Evolutionary conservation across 805 yeast species (phyloP).

Genomic region (Naumovozyma dairenensis): DNA sequence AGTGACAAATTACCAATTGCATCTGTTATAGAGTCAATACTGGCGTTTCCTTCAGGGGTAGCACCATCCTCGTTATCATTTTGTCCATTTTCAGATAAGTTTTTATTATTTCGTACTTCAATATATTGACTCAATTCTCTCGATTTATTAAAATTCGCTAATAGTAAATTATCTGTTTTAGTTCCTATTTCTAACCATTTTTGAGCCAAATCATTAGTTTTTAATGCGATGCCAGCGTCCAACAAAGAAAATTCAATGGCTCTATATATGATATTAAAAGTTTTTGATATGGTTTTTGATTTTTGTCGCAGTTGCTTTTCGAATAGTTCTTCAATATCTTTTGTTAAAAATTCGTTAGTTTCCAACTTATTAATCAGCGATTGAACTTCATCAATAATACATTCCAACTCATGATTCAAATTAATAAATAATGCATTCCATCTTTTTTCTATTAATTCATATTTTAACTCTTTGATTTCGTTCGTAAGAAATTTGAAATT

Average conservation of each 20-base stretch:
- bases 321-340: constrained; percentile 17
- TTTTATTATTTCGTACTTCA: too few species aligned
- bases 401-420: constrained; percentile 35
- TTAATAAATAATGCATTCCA: constrained; percentile 47
- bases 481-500: constrained; percentile 35
- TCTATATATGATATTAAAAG: constrained; percentile 31
- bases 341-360: constrained; percentile 5
- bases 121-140: too few species aligned
- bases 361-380: constrained; percentile 4
- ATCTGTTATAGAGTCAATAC: constrained; percentile 8
- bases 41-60: constrained; percentile 9
- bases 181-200: constrained; percentile 27
- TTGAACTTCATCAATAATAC: constrained; percentile 17
- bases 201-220: constrained; percentile 30
- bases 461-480: constrained; percentile 35
- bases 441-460: constrained; percentile 40
- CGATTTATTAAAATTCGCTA: too few species aligned
- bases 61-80: constrained; percentile 14
- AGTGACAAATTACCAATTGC: constrained; percentile 9
- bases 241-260: constrained; percentile 36
- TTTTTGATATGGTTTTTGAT: constrained; percentile 33
- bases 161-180: constrained; percentile 9
- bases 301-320: constrained; percentile 29
- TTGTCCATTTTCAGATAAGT: constrained; percentile 2
- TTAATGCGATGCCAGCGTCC: constrained; percentile 28